These are phyloP conservation scores for Suhomyces choctaworum DNA, from an alignment of 1,139 yeast genomes.

Conservation along the genomic window DNA sequence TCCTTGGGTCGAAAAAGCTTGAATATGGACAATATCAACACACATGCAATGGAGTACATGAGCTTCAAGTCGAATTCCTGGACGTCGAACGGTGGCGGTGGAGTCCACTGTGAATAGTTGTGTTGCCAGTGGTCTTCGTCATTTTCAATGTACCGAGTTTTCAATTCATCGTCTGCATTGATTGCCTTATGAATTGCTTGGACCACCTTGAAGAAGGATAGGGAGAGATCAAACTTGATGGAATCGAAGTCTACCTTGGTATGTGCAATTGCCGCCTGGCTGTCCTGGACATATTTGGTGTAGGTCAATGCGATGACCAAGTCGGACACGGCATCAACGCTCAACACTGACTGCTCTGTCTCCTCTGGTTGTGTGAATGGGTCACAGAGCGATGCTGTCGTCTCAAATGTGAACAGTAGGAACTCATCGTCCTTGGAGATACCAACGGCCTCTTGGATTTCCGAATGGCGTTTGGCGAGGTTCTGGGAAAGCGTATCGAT, in stretches of 20 bases:
- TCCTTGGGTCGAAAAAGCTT: slow-evolving; percentile 44
- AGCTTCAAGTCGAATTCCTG: slow-evolving; percentile 39
- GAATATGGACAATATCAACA: slow-evolving; percentile 51
- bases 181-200: slow-evolving; percentile 40
- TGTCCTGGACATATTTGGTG: slow-evolving; percentile 16
- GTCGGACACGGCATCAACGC: slow-evolving; percentile 56
- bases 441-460: slow-evolving; percentile 21
- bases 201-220: slow-evolving; percentile 42
- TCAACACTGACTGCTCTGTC: slow-evolving; percentile 50
- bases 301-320: slow-evolving; percentile 46
- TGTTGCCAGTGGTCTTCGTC: slow-evolving; percentile 45
- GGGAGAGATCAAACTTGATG: slow-evolving; percentile 42
- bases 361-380: slow-evolving; percentile 71
- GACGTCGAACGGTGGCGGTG: slow-evolving; percentile 35
- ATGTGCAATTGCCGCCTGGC: slow-evolving; percentile 9
- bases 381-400: slow-evolving; percentile 53
- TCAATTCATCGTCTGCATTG: slow-evolving; percentile 50
- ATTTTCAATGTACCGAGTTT: slow-evolving; percentile 44
- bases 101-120: slow-evolving; percentile 53
- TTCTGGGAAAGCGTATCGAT: slow-evolving; percentile 17
- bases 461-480: slow-evolving; percentile 24
- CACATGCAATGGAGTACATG: slow-evolving; percentile 53
- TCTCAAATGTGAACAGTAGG: slow-evolving; percentile 24
- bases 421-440: slow-evolving; percentile 22
- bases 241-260: slow-evolving; percentile 15